Evolutionary conservation across 345 rosid species (phyloP), one percentile per base, ranked within the genome.

Genomic region (Pugionium dolabratum): DNA sequence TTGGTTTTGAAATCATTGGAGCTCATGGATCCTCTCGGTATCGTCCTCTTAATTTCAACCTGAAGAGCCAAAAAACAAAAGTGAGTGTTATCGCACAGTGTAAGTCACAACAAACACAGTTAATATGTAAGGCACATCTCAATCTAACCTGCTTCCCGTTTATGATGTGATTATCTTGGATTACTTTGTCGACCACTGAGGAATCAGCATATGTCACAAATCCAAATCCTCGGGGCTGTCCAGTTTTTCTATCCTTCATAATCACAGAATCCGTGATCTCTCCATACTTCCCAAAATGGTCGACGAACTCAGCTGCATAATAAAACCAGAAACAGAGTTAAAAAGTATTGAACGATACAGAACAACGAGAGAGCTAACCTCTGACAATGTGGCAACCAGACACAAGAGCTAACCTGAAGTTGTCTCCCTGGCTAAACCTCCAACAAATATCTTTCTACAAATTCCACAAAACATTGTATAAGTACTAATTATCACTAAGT

Each of bases 181-280:
- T 90, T 51, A 94, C 95, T 71, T 69, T 79, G 64, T 94, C 99
- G 36, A 91, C 93, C 11, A 94, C 99, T 1, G 91, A 81, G 61
- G 91, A 82, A 74, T 94, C 95, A 9, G 88, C 97, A 70, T 86
- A 94, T 1, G 99, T 94, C 44, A 94, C 87, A 71, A 94, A 94
- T 55, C 99, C 99, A 36, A 94, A 94, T 18, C 99, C 99, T 55
- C 99, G 86, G 11, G 99, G 99, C 64, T 77, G 86, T 53, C 97
- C 96, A 0, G 99, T 91, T 62, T 79, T 84, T 64, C 91, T 81
- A 79, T 91, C 99, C 75, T 83, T 85, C 99, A 94, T 94, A 60
- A 94, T 94, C 46, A 94, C 99, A 30, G 90, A 86, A 76, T 94
- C 99, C 7, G 89, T 88, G 49, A 94, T 91, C 73, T 94, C 96